Evolutionary conservation across 2,329 filamentous ascomycete species (phyloP).

Genomic region (Penicillium digitatum): DNA sequence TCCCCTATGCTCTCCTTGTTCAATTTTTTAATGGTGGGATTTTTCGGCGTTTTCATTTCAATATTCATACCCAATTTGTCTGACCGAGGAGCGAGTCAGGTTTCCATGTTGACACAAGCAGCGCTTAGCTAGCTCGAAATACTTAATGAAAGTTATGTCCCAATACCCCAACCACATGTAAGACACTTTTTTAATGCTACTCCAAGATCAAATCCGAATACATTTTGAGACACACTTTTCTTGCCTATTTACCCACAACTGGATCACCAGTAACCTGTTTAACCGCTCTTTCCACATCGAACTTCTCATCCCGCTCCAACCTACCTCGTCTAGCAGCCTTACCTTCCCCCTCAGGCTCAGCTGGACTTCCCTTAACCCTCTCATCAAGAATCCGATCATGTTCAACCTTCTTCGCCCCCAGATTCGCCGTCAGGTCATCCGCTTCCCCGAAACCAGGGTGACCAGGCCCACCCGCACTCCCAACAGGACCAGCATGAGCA

Average conservation of each 20-base stretch:
- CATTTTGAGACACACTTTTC: not conserved
- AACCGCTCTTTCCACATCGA: constrained; percentile 31
- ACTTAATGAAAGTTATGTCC: constrained; percentile 5
- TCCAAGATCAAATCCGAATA: not conserved
- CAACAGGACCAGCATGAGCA: constrained; percentile 36
- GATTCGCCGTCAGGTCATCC: constrained; percentile 27
- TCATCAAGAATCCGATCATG: constrained; percentile 34
- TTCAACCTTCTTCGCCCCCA: constrained; percentile 34
- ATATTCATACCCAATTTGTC: constrained; percentile 6
- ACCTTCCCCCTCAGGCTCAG: constrained; percentile 20
- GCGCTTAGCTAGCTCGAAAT: constrained; percentile 1
- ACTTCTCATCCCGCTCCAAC: constrained; percentile 25
- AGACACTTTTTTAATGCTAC: not conserved
- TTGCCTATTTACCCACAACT: constrained; percentile 20
- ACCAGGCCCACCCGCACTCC: constrained; percentile 29
- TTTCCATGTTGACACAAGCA: constrained; percentile 1
- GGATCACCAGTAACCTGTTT: constrained; percentile 26
- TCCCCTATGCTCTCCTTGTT: constrained; percentile 28
- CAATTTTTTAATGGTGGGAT: not conserved
- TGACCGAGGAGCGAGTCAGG: not conserved
- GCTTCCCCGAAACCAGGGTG: constrained; percentile 33
- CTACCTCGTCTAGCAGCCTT: constrained; percentile 26
- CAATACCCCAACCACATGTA: not conserved
- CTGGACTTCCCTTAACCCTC: constrained; percentile 21
- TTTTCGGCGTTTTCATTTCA: not conserved